These are phyloP conservation scores for Conidiobolus incongruus DNA, from an alignment of 371 early-diverging fungal genomes.

Conservation along the genomic window DNA sequence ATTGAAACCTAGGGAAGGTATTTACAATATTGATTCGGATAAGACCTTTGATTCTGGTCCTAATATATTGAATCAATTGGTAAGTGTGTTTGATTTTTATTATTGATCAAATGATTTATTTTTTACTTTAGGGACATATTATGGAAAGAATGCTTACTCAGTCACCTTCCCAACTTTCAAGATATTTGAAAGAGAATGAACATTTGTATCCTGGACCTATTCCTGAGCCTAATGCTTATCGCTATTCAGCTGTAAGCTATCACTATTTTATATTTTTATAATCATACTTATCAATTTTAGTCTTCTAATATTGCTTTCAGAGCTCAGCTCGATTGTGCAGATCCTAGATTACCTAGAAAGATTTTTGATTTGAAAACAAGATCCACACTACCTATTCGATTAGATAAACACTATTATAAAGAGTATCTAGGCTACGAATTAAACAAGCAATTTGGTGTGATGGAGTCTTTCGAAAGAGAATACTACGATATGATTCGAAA, in stretches of 20 bases:
- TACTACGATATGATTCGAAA: constrained; percentile 83
- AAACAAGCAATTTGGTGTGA: constrained; percentile 26
- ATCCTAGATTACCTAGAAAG: constrained; percentile 41
- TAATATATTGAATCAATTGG: too few relatives aligned
- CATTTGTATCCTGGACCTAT: too few relatives aligned
- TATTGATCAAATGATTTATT: background rate
- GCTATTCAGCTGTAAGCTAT: too few relatives aligned
- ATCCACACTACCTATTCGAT: constrained; percentile 60
- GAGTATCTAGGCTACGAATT: constrained; percentile 31
- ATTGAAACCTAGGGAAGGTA: constrained; percentile 11
- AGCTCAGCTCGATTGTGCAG: constrained; percentile 77
- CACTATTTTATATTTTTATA: too few relatives aligned
- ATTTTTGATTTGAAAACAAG: constrained; percentile 90
- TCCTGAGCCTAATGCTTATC: too few relatives aligned
- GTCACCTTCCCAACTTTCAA: constrained; percentile 9
- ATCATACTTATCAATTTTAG: too few relatives aligned
- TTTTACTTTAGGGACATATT: constrained; percentile 6
- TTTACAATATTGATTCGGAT: too few relatives aligned
- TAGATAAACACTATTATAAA: constrained; percentile 54
- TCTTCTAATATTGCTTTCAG: constrained; percentile 56
- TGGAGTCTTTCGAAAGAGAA: constrained; percentile 75
- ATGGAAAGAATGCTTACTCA: constrained; percentile 8
- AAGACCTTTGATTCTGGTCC: too few relatives aligned
- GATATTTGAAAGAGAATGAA: too few relatives aligned
- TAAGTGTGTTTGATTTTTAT: background rate